Conservation (phyloP, 116 monocot species). For the Zostera marina region DNA sequence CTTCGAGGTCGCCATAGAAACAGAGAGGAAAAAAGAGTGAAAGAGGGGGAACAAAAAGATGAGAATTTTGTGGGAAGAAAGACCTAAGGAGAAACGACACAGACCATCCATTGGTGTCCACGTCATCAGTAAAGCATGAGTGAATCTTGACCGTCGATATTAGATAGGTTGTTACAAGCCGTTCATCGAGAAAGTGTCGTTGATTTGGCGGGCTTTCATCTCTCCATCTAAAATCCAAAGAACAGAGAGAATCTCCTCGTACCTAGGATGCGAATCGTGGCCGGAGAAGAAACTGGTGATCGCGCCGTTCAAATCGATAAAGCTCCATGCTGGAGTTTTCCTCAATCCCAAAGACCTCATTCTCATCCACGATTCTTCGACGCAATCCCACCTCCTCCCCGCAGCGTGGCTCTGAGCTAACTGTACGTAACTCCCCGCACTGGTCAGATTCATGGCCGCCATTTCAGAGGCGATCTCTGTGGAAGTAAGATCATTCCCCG, state of each 20-base stretch:
- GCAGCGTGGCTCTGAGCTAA: constrained; percentile 47
- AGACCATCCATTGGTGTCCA: no score
- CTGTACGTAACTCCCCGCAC: constrained; percentile 47
- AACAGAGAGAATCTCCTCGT: constrained; percentile 21
- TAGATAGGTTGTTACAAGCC: no score
- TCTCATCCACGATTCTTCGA: constrained; percentile 25
- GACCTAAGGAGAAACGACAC: no score
- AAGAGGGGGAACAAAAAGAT: no score
- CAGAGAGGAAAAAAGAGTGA: no score
- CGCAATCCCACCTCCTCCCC: constrained; percentile 34
- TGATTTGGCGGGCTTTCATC: constrained; percentile 5
- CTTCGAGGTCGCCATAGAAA: no score
- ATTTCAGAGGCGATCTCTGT: constrained; percentile 35
- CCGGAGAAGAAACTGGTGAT: constrained; percentile 37
- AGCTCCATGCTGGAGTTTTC: constrained; percentile 75
- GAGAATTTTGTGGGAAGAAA: no score
- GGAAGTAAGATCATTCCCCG: constrained; percentile 12
- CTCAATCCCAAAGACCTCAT: constrained; percentile 50
- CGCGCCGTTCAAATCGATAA: constrained; percentile 28
- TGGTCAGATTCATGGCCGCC: constrained; percentile 19
- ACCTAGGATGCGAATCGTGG: constrained; percentile 21
- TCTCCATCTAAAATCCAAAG: constrained; percentile 22
- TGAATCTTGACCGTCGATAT: no score
- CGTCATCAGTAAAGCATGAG: no score
- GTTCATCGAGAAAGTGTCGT: no score